Base-by-base conservation (phyloP, 306 rosid genomes). In the Elaeagnus macrophylla region DNA sequence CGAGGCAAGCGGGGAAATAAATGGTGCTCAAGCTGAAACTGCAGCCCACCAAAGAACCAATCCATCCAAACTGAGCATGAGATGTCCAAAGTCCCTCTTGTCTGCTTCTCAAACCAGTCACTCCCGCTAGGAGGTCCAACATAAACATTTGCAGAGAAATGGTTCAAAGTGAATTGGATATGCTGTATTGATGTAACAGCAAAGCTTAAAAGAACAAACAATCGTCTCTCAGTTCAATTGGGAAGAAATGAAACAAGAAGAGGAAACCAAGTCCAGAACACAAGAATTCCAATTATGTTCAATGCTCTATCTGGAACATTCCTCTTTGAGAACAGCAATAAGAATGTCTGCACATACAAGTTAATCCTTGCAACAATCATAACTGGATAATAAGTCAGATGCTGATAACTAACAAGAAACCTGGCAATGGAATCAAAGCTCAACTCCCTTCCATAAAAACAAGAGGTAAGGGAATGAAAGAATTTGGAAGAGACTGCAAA, bases 241-340 rank as follows among this genome's bases (percentile, higher is more conserved):
- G 97, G 97, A 0, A 88, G 65, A 19, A 53, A 70, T 0, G 82
- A 74, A 40, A 88, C 66, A 1, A 88, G 73, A 13, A 84, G 88
- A 49, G 95, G 95, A 58, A 79, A 84, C 97, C 97, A 85, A 38
- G 69, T 76, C 97, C 97, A 88, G 57, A 82, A 88, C 32, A 88
- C 86, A 12, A 70, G 56, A 6, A 80, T 59, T 12, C 95, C 97
- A 40, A 72, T 1, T 8, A 88, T 78, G 77, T 88, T 85, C 54
- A 69, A 48, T 1, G 71, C 76, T 54, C 97, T 82, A 36, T 88
- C 76, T 1, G 86, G 88, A 16, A 88, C 77, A 0, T 38, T 59
- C 6, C 88, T 56, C 47, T 65, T 62, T 6, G 84, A 76, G 13
- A 69, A 70, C 72, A 88, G 52, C 6, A 88, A 57, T 62, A 88